A percentile compares a stretch with the other conserved stretches of the same genome.
phyloP scores from a whole-genome alignment of 75 land plant species.

The Pinus albicaulis region DNA sequence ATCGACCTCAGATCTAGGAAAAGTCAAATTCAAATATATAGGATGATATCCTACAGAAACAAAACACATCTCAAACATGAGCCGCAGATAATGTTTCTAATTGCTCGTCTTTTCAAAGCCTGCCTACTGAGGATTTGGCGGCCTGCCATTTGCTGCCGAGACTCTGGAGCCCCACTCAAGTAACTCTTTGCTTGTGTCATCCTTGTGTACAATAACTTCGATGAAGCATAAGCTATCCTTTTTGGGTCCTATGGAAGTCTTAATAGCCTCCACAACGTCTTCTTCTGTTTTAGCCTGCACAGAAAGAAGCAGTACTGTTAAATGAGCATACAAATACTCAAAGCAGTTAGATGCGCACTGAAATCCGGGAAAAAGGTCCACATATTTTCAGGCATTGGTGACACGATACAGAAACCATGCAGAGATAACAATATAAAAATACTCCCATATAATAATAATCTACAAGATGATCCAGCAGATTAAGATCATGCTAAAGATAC shows the following conservation, averaged over 20 bases:
- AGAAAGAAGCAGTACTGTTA: neutral
- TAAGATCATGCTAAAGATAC: no score
- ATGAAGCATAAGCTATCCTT: slow-evolving; percentile 53
- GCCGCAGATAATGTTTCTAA: neutral
- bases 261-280: slow-evolving; percentile 39
- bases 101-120: neutral
- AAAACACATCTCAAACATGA: neutral
- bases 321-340: no score
- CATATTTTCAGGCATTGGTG: no score
- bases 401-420: neutral
- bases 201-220: no score
- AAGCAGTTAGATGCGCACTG: no score
- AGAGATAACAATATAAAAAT: neutral
- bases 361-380: no score
- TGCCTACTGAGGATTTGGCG: slow-evolving; percentile 61
- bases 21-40: no score
- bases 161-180: slow-evolving; percentile 85
- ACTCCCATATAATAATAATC: no score
- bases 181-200: no score
- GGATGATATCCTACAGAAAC: no score
- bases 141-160: slow-evolving; percentile 75
- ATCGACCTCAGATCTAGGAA: no score
- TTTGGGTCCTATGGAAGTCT: slow-evolving; percentile 37
- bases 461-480: no score
- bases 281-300: slow-evolving; percentile 23